These are phyloP conservation scores for Brettanomyces anomalus DNA, from an alignment of 805 yeast genomes.

Conservation along the genomic window DNA sequence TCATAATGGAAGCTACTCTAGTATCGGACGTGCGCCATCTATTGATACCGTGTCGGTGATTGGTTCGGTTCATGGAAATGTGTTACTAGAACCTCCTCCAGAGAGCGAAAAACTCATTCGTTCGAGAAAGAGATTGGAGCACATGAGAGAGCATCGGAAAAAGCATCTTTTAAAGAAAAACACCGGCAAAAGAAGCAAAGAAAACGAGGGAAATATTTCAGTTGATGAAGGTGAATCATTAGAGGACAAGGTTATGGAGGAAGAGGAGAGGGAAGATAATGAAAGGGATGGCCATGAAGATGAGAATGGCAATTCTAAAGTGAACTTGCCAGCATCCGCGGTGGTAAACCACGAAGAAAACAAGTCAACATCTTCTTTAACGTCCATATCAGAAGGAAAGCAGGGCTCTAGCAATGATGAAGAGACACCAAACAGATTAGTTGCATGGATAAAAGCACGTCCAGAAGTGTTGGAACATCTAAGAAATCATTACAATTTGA, in stretches of 20 bases:
- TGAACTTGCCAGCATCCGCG: no score
- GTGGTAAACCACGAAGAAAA: no score
- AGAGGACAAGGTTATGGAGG: background rate
- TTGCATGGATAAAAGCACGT: conserved; percentile 6
- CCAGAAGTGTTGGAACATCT: conserved; percentile 11
- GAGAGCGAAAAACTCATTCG: background rate
- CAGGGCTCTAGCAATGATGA: background rate
- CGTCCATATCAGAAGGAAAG: background rate
- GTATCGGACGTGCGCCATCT: no score
- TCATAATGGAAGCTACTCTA: no score
- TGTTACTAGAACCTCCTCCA: background rate
- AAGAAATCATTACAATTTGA: conserved; percentile 10
- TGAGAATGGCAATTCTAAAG: no score
- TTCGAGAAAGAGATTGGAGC: background rate
- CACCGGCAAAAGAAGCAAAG: background rate
- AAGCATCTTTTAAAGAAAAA: background rate
- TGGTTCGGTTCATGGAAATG: background rate
- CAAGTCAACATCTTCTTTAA: background rate
- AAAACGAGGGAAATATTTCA: no score
- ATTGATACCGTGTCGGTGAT: background rate
- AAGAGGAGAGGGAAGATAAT: background rate
- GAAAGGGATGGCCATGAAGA: no score
- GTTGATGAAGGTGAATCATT: background rate
- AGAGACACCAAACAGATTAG: background rate
- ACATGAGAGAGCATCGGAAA: background rate